Evolutionary conservation across 106 monocot species (phyloP).

Genomic region (Apostasia shenzhenica): DNA sequence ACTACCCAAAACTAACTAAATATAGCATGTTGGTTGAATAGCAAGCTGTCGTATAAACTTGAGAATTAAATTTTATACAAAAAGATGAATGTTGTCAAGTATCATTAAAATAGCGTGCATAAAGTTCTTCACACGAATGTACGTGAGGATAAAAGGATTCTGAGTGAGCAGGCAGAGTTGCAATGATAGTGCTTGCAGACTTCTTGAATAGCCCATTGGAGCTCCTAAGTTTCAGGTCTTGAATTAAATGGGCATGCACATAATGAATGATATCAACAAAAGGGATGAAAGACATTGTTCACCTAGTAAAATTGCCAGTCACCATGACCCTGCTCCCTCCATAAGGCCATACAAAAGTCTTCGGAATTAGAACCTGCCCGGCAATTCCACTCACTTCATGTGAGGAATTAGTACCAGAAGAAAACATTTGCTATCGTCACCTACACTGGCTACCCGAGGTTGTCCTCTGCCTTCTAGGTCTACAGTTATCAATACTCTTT

Average conservation of each 20-base stretch:
- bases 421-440: constrained; percentile 3
- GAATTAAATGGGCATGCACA: not conserved
- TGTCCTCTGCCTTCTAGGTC: not conserved
- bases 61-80: too few species aligned
- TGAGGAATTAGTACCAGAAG: not conserved
- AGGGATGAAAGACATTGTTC: not conserved
- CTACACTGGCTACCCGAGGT: not conserved
- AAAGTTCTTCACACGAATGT: too few species aligned
- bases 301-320: constrained; percentile 4
- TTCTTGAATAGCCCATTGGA: too few species aligned
- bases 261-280: not conserved
- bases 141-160: not conserved
- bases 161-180: too few species aligned
- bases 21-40: too few species aligned
- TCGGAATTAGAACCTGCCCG: constrained; percentile 1
- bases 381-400: not conserved
- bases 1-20: too few species aligned
- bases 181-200: too few species aligned
- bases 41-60: too few species aligned
- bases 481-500: not conserved
- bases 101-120: too few species aligned
- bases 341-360: constrained; percentile 8
- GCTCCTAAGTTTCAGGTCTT: not conserved
- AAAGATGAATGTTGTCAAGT: too few species aligned
- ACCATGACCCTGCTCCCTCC: constrained; percentile 7